phyloP scores from a whole-genome alignment of 2,329 filamentous ascomycete genomes.

The Dothideomycetes sp. region DNA sequence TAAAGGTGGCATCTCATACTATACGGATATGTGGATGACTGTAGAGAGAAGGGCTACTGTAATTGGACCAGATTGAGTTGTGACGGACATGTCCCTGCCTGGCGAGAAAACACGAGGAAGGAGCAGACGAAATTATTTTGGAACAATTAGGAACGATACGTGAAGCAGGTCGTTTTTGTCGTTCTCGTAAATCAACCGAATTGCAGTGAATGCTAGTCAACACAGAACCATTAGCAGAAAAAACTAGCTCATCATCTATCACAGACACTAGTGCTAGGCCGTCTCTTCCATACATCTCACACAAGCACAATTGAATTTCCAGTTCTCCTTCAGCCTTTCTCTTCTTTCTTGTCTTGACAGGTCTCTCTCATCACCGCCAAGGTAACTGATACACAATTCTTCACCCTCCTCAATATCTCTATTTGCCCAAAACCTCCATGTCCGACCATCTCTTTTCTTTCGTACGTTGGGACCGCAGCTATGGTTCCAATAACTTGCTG shows the following conservation, averaged over 20 bases:
- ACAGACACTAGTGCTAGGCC: too few species aligned
- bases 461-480: constrained; percentile 36
- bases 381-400: constrained; percentile 40
- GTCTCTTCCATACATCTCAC: constrained; percentile 25
- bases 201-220: too few species aligned
- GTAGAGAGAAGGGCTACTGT: constrained; percentile 18
- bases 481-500: constrained; percentile 42
- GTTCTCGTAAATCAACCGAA: too few species aligned
- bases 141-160: too few species aligned
- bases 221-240: too few species aligned
- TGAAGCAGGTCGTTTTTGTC: too few species aligned
- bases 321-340: constrained; percentile 30
- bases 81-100: too few species aligned
- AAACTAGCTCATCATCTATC: too few species aligned
- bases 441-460: constrained; percentile 32
- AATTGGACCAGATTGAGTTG: too few species aligned
- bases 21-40: constrained; percentile 33
- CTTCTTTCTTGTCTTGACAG: constrained; percentile 30
- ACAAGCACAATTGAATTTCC: constrained; percentile 40
- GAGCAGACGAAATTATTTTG: too few species aligned
- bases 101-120: too few species aligned
- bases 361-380: constrained; percentile 39
- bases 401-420: constrained; percentile 30
- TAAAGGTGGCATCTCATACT: constrained; percentile 36
- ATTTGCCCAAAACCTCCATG: constrained; percentile 33